These are phyloP conservation scores for Gossypium lobatum DNA, from an alignment of 441 rosid species.

Conservation along the genomic window DNA sequence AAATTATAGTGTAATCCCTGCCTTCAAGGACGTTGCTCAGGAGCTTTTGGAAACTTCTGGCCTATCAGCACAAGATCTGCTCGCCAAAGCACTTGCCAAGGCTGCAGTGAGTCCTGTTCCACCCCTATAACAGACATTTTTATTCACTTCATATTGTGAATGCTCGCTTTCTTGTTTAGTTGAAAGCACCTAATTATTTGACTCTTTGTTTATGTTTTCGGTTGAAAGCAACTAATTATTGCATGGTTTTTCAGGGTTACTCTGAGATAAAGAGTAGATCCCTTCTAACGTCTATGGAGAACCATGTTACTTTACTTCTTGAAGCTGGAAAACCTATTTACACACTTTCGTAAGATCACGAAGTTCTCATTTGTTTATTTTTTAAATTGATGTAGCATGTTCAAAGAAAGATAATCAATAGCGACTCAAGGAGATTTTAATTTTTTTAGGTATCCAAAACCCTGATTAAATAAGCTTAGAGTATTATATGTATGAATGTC, in stretches of 20 bases:
- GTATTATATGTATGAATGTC: too few species aligned
- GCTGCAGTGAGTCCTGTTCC: conserved; percentile 47
- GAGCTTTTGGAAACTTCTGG: conserved; percentile 63
- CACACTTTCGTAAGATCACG: conserved; percentile 60
- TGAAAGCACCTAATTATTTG: background rate
- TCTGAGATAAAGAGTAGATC: conserved; percentile 88
- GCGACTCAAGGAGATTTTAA: background rate
- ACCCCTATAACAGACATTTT: background rate
- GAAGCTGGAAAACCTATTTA: conserved; percentile 64
- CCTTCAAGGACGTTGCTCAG: conserved; percentile 72
- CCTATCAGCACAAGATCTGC: conserved; percentile 68
- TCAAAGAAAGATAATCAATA: background rate
- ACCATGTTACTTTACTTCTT: conserved; percentile 65
- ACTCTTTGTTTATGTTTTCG: background rate
- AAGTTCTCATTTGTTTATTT: background rate
- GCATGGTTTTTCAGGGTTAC: conserved; percentile 52
- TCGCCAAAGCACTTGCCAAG: conserved; percentile 90
- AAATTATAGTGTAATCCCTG: conserved; percentile 76
- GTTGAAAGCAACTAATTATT: background rate
- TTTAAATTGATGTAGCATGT: background rate
- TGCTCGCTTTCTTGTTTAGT: background rate
- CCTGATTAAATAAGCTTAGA: background rate
- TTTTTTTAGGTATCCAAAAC: too few species aligned
- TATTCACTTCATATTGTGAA: background rate
- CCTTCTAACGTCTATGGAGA: conserved; percentile 74